Percentiles rank a stretch among this genome's conserved stretches.
phyloP scores from a whole-genome alignment of 2,329 filamentous ascomycete species.

The Aspergillus luchuensis region DNA sequence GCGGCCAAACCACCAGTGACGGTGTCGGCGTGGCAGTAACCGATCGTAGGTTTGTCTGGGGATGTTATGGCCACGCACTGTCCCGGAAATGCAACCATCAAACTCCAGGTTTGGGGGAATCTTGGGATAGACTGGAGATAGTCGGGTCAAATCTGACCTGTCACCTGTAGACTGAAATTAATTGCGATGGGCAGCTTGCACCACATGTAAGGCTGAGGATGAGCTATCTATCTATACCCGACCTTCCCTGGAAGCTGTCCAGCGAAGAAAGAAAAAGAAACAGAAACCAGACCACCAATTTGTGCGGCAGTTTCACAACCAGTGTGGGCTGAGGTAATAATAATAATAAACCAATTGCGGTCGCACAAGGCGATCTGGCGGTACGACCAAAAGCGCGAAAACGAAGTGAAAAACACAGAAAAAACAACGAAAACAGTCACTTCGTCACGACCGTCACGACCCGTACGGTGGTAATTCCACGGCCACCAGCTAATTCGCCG shows the following conservation, averaged over 20 bases:
- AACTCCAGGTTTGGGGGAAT: background rate
- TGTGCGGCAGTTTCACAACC: background rate
- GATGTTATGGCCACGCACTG: constrained; percentile 11
- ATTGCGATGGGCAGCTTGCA: background rate
- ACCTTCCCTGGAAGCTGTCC: no score
- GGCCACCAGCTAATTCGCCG: constrained; percentile 30
- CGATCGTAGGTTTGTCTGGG: background rate
- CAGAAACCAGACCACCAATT: background rate
- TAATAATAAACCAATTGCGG: background rate
- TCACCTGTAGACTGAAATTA: background rate
- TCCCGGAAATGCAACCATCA: background rate
- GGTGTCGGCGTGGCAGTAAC: constrained; percentile 11
- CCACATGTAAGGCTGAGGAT: background rate
- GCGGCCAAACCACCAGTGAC: constrained; percentile 11
- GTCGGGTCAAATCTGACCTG: background rate
- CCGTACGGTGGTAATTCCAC: constrained; percentile 30
- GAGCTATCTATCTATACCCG: no score
- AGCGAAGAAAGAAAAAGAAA: no score
- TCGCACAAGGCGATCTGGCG: background rate
- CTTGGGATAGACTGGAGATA: background rate
- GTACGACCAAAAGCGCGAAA: background rate
- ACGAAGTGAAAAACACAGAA: background rate
- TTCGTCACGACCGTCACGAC: constrained; percentile 8
- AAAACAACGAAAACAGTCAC: constrained; percentile 12
- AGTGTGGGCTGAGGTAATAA: background rate